Base-by-base conservation (phyloP, 305 asterid genomes). In the Fraxinus dipetala region DNA sequence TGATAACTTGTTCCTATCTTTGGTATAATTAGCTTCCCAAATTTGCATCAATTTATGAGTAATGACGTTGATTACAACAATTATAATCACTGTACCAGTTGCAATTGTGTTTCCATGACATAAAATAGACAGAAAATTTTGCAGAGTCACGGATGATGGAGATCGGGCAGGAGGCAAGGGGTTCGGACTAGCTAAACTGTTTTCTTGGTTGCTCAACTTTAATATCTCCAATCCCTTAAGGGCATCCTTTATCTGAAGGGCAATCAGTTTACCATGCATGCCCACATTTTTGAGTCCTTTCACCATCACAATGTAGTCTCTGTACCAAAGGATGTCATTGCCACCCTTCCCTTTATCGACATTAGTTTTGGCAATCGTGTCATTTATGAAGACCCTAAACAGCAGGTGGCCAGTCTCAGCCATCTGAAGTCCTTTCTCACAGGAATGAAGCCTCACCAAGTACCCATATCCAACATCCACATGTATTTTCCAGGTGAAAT, bases 401-500 rank as follows among this genome's bases (percentile, higher is more conserved):
- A 30, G 61, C 81, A 56, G 34, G 10, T 75, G 67, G 0, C 85
- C 86, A 30, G 61, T 28, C 43, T 40, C 81, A 5, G 61, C 82
- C 54, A 81, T 72, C 84, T 78, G 34, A 43, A 82, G 77, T 20
- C 87, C 89, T 48, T 79, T 18, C 78, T 84, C 82, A 1, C 85
- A 81, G 78, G 85, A 89, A 74, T 87, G 88, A 79, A 89, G 81
- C 88, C 90, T 85, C 48, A 85, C 22, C 85, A 87, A 24, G 82
- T 87, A 89, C 63, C 80, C 76, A 65, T 85, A 87, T 30, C 92
- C 92, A 13, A 81, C 82, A 8, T 77, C 85, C 8, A 89, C 89
- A 20, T 82, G 22, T 20, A 77, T 45, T 54, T 69, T 83, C 91
- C 89, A 85, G 63, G 83, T 77, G 1, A 14, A 72, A 35, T 0